These are phyloP conservation scores for Coemansia sp. DNA, from an alignment of 192 early-diverging fungal species.

Conservation along the genomic window DNA sequence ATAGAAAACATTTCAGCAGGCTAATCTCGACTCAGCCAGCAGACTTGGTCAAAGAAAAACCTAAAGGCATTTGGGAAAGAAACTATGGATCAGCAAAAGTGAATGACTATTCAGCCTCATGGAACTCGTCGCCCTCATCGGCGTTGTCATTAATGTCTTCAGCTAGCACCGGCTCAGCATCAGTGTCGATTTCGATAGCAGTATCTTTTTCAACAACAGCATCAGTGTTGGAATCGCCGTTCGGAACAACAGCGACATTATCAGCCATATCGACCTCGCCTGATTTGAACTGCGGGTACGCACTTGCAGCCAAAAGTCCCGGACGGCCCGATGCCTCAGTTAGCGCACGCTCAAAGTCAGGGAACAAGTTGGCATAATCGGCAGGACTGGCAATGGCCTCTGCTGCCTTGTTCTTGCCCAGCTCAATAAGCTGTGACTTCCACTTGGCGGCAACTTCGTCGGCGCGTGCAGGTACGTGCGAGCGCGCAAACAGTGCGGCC, in stretches of 20 bases:
- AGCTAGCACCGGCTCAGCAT: background rate
- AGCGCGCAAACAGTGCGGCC: constrained; percentile 90
- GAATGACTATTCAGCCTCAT: constrained; percentile 20
- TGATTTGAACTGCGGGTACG: constrained; percentile 31
- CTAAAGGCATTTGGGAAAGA: background rate
- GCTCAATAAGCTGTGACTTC: constrained; percentile 70
- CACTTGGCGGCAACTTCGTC: constrained; percentile 71
- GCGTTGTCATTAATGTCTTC: background rate
- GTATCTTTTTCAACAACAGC: constrained; percentile 3
- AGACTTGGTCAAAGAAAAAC: background rate
- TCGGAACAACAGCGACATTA: constrained; percentile 12
- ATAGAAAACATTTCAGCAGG: background rate
- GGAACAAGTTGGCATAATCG: constrained; percentile 85
- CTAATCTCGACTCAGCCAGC: background rate
- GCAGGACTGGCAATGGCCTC: constrained; percentile 85
- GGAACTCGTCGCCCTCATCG: constrained; percentile 40
- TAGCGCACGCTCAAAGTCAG: constrained; percentile 59
- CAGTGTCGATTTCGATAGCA: background rate
- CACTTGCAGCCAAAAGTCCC: constrained; percentile 16
- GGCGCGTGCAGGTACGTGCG: constrained; percentile 79
- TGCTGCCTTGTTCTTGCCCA: constrained; percentile 77
- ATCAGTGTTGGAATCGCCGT: constrained; percentile 7
- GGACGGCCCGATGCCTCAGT: constrained; percentile 4
- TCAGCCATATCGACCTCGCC: constrained; percentile 17
- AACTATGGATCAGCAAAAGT: background rate